These are phyloP conservation scores for Auriscalpium orientale DNA, from an alignment of 768 basidiomycete genomes.

Conservation along the genomic window DNA sequence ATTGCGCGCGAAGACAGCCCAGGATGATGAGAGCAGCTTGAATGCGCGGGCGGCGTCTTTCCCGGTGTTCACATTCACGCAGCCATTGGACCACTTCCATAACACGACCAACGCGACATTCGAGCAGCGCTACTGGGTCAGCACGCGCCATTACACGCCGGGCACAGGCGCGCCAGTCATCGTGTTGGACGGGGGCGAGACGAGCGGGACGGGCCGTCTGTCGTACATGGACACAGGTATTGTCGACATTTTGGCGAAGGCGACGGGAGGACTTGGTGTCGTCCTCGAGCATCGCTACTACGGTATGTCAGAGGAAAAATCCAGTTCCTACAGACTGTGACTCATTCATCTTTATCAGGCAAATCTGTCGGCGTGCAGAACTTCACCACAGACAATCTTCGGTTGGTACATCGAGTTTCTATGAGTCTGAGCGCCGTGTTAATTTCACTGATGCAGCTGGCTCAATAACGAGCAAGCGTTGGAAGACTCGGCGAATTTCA, in stretches of 20 bases:
- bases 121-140: conserved; percentile 90
- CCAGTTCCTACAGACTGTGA: conserved; percentile 8
- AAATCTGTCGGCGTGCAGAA: conserved; percentile 68
- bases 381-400: conserved; percentile 75
- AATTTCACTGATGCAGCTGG: conserved; percentile 42
- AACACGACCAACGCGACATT: conserved; percentile 52
- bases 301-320: conserved; percentile 33
- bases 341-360: conserved; percentile 32
- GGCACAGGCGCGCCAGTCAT: conserved; percentile 75
- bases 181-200: conserved; percentile 91
- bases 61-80: conserved; percentile 62
- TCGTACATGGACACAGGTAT: conserved; percentile 51
- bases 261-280: conserved; percentile 82
- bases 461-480: conserved; percentile 85
- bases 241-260: conserved; percentile 74
- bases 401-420: conserved; percentile 31
- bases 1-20: conserved; percentile 19
- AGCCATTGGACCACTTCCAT: conserved; percentile 81
- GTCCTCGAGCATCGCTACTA: conserved; percentile 94
- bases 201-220: conserved; percentile 62
- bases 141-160: conserved; percentile 68
- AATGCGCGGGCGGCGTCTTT: conserved; percentile 29
- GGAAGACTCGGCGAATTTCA: conserved; percentile 89
- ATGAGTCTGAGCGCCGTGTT: not conserved
- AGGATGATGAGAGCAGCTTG: not conserved